These are phyloP conservation scores for Beauveria caledonica DNA, from an alignment of 2,329 filamentous ascomycete genomes.

Conservation along the genomic window DNA sequence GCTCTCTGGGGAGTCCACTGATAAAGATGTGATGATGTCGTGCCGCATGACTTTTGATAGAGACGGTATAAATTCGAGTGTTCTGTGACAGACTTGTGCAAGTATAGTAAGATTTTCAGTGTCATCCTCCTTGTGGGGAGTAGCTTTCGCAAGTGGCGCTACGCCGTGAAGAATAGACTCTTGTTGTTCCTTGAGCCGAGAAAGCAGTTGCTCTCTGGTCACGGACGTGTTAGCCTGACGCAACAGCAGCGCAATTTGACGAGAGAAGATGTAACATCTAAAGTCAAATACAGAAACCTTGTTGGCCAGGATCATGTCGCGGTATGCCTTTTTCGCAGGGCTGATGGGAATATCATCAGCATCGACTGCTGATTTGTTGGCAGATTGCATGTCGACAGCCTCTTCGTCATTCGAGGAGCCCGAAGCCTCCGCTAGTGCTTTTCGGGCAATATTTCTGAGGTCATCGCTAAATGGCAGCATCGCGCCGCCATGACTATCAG, in stretches of 20 bases:
- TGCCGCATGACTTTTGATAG: constrained; percentile 71
- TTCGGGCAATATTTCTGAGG: constrained; percentile 51
- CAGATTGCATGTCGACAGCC: constrained; percentile 42
- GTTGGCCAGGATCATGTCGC: constrained; percentile 86
- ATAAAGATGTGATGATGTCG: constrained; percentile 62
- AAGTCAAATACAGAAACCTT: constrained; percentile 97
- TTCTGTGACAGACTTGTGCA: constrained; percentile 78
- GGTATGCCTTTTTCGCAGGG: constrained; percentile 68
- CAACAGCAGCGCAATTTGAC: constrained; percentile 75
- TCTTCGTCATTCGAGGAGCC: constrained; percentile 30
- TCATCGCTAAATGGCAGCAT: constrained; percentile 69
- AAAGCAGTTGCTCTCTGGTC: constrained; percentile 52
- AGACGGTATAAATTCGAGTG: constrained; percentile 75
- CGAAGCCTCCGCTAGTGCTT: constrained; percentile 34
- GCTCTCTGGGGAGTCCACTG: constrained; percentile 30
- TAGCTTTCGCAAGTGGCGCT: constrained; percentile 39
- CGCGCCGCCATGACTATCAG: constrained; percentile 60
- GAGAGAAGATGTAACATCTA: constrained; percentile 82
- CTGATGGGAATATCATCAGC: constrained; percentile 54
- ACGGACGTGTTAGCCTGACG: constrained; percentile 70
- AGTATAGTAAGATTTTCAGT: constrained; percentile 68
- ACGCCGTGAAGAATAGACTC: constrained; percentile 50
- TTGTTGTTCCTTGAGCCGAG: constrained; percentile 54
- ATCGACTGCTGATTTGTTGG: constrained; percentile 29
- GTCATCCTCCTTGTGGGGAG: constrained; percentile 47